Evolutionary conservation across 2,329 filamentous ascomycete genomes (phyloP), one percentile per base, ranked within the genome.

Genomic region (Neonectria neomacrospora): DNA sequence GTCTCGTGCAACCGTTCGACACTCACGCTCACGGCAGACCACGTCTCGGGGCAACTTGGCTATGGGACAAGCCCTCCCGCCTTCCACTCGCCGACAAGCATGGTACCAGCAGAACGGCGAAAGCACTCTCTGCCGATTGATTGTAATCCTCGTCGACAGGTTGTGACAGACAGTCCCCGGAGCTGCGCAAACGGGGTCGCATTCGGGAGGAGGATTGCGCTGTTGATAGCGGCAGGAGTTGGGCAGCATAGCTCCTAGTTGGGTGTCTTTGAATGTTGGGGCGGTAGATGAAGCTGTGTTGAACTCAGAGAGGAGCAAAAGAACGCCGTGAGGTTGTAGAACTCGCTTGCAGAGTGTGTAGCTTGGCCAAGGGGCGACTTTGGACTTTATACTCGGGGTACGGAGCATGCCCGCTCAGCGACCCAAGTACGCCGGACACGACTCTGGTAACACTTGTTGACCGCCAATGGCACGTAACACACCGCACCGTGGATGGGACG

Each of bases 21-120:
- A 68, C 71, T 68, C 59, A 74, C 73, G 74, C 23, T 72, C 67
- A 9, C 52, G 53, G 44, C 74, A 75, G 2, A 71, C 59, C 6
- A 66, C 55, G 9, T 66, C 71, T 28, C 59, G 45, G 9, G 70
- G 72, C 34, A 58, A 47, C 41, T 74, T 76, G 16, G 71, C 69
- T 22, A 51, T 30, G 5, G 32, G 54, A 23, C 73, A 74, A 37
- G 64, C 61, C 41, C 37, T 56, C 2, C 73, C 71, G 6, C 50
- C 65, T n/a, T 73, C 67, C n/a, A 71, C 55, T 26, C 63, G 64
- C n/a, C 57, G 66, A 48, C 74, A 76, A 5, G 71, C 66, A 54
- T 76, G 74, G 9, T 65, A 70, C 44, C 63, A 57, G 18, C 74
- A 76, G 45, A 67, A 71, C 45, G 57, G 47, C 7, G 71, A 74